Evolutionary conservation across 805 yeast species (phyloP).

Genomic region (Metschnikowia kunwiensis): DNA sequence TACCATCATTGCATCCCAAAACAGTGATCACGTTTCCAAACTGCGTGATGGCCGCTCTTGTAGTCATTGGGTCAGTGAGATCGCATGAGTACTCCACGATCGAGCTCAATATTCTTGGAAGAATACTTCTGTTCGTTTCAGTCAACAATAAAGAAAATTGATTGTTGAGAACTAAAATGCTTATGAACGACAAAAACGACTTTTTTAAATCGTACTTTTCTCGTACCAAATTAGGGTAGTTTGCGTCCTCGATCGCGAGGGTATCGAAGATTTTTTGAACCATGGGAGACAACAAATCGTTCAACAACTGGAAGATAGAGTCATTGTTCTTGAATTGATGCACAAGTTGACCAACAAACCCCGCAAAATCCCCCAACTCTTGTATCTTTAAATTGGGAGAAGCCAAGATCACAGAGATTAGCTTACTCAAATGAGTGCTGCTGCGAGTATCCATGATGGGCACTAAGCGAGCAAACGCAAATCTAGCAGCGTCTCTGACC

Average conservation of each 20-base stretch:
- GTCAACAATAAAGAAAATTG: constrained; percentile 74
- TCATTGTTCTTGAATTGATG: constrained; percentile 71
- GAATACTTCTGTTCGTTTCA: constrained; percentile 56
- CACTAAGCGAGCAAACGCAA: constrained; percentile 82
- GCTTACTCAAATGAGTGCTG: constrained; percentile 55
- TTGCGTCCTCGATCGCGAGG: constrained; percentile 38
- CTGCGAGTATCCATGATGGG: constrained; percentile 58
- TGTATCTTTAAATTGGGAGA: constrained; percentile 52
- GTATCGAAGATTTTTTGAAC: constrained; percentile 57
- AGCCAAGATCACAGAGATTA: constrained; percentile 60
- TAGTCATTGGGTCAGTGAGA: constrained; percentile 57
- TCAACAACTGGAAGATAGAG: constrained; percentile 67
- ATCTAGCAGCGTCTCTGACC: constrained; percentile 82
- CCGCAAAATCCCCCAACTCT: constrained; percentile 77
- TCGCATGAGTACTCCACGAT: constrained; percentile 65
- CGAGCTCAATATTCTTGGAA: constrained; percentile 60
- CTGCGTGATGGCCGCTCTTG: constrained; percentile 68
- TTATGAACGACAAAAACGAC: constrained; percentile 65
- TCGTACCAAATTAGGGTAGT: constrained; percentile 57
- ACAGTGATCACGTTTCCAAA: constrained; percentile 59
- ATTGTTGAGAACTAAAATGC: constrained; percentile 71
- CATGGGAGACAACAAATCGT: constrained; percentile 73
- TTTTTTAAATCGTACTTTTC: constrained; percentile 67
- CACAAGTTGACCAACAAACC: constrained; percentile 83
- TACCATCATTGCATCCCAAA: constrained; percentile 63